Evolutionary conservation across 1,284 basidiomycete genomes (phyloP).

Genomic region (Rhodotorula sp.): DNA sequence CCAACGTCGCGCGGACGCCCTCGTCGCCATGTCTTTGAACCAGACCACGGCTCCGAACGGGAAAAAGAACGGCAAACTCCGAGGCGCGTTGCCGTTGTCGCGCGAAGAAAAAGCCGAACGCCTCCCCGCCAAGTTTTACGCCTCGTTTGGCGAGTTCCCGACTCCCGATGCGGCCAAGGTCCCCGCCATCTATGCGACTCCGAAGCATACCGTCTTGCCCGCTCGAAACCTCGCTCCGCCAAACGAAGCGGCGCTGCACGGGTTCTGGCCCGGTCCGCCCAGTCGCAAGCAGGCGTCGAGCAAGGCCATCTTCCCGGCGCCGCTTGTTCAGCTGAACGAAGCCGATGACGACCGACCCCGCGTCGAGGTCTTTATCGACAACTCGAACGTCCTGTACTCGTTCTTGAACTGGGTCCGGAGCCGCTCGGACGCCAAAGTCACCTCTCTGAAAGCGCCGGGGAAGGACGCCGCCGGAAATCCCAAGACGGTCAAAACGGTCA

Average conservation of each 20-base stretch:
- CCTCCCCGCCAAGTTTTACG: conserved; percentile 25
- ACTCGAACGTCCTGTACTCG: conserved; percentile 40
- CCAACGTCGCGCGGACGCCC: conserved; percentile 14
- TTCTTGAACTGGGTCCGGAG: conserved; percentile 39
- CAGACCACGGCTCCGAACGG: not conserved
- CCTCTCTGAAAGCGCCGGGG: conserved; percentile 7
- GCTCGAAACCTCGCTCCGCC: conserved; percentile 23
- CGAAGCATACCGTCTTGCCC: conserved; percentile 14
- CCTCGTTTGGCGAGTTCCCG: conserved; percentile 25
- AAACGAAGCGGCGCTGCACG: conserved; percentile 17
- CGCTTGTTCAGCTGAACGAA: conserved; percentile 7
- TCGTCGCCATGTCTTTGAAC: not conserved
- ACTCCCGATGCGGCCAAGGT: conserved; percentile 3
- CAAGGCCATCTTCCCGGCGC: conserved; percentile 32
- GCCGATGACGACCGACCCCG: conserved; percentile 19
- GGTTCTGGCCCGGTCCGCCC: conserved; percentile 37
- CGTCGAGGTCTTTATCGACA: conserved; percentile 39
- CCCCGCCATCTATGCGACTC: conserved; percentile 9
- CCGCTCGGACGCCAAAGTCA: conserved; percentile 28
- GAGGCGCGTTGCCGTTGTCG: conserved; percentile 24
- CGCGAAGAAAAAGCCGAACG: conserved; percentile 20
- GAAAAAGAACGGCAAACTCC: conserved; percentile 5
- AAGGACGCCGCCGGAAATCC: conserved; percentile 5
- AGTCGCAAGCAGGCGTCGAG: conserved; percentile 13
- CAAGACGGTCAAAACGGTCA: conserved; percentile 26